These are phyloP conservation scores for Austroboletus eburneus DNA, from an alignment of 768 basidiomycete species.

Conservation along the genomic window DNA sequence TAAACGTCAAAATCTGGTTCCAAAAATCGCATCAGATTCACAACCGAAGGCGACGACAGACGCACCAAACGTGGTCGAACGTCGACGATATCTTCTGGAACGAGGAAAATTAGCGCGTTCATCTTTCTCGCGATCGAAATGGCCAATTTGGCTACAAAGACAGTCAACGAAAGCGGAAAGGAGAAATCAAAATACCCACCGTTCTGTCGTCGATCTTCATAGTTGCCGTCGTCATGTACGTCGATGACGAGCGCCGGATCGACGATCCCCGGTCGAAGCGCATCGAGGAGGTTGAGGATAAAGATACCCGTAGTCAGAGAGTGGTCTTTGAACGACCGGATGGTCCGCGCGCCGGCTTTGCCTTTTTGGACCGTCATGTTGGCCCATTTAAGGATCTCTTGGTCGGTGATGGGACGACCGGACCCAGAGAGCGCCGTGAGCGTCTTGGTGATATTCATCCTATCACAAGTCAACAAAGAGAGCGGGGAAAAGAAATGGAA, in stretches of 20 bases:
- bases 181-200: slow-evolving; percentile 47
- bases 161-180: background rate
- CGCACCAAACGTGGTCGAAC: slow-evolving; percentile 84
- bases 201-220: slow-evolving; percentile 90
- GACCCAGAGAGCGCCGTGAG: slow-evolving; percentile 65
- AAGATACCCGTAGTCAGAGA: slow-evolving; percentile 84
- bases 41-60: slow-evolving; percentile 10
- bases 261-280: slow-evolving; percentile 90
- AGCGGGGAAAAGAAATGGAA: background rate
- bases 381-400: slow-evolving; percentile 95
- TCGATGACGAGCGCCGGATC: slow-evolving; percentile 76
- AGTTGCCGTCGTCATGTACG: slow-evolving; percentile 57
- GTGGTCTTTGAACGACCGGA: slow-evolving; percentile 95
- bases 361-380: slow-evolving; percentile 80
- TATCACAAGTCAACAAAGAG: slow-evolving; percentile 22
- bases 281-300: slow-evolving; percentile 90
- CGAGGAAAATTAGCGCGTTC: slow-evolving; percentile 93
- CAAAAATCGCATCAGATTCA: background rate
- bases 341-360: slow-evolving; percentile 53
- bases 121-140: slow-evolving; percentile 99
- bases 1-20: slow-evolving; percentile 88
- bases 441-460: slow-evolving; percentile 88
- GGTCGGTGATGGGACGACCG: slow-evolving; percentile 84
- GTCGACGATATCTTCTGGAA: slow-evolving; percentile 96
- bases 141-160: slow-evolving; percentile 79